Conservation (phyloP, 192 early-diverging fungal species). For the Phlyctochytrium arcticum region DNA sequence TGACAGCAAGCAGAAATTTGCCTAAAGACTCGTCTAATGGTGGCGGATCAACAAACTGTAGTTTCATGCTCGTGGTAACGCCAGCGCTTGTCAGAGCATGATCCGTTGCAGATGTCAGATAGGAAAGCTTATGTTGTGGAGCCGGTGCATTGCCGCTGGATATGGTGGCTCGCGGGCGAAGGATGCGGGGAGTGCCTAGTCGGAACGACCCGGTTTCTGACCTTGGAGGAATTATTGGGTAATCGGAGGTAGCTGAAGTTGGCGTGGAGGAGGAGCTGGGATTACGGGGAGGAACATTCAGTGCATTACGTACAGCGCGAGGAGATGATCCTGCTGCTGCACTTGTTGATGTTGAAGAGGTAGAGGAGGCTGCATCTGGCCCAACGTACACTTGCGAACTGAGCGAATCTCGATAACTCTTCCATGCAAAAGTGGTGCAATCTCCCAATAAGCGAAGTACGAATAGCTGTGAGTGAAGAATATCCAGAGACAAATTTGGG, state of each 20-base stretch:
- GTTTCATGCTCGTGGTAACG: background rate
- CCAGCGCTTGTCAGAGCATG: conserved; percentile 4
- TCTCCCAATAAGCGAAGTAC: conserved; percentile 75
- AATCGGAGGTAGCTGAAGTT: background rate
- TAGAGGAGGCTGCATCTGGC: no score
- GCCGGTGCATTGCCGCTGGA: no score
- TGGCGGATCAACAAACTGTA: conserved; percentile 58
- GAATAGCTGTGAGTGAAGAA: conserved; percentile 84
- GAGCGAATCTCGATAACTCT: conserved; percentile 30
- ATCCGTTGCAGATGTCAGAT: conserved; percentile 17
- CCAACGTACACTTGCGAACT: no score
- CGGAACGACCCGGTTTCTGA: no score
- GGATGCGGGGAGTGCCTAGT: background rate
- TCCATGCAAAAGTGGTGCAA: conserved; percentile 86
- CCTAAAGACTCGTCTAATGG: conserved; percentile 70
- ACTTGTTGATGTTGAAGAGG: no score
- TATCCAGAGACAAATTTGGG: conserved; percentile 53
- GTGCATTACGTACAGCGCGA: background rate
- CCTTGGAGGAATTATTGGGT: no score
- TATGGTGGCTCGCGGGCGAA: background rate
- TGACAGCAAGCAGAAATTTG: conserved; percentile 57
- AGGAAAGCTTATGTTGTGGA: conserved; percentile 10
- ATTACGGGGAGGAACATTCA: background rate
- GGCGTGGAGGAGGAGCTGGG: no score
- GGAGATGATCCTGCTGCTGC: background rate